Evolutionary conservation across 2,329 filamentous ascomycete genomes (phyloP).

Genomic region (Lecanoromycetidae sp.): DNA sequence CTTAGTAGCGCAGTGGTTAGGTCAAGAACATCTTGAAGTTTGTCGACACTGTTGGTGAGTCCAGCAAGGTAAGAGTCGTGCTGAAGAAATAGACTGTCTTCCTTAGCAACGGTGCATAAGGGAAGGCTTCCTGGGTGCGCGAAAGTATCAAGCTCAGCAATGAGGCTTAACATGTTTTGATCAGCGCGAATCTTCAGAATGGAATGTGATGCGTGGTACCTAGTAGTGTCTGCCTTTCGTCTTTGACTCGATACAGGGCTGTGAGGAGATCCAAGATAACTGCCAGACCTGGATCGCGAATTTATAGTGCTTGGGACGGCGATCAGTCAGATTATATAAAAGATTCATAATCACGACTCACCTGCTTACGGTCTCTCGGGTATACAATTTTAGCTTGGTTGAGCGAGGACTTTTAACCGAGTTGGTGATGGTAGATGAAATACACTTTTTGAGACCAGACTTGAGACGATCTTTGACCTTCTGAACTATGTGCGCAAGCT

Average conservation of each 20-base stretch:
- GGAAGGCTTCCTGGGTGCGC: neutral
- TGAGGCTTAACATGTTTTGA: conserved; percentile 3
- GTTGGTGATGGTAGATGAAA: neutral
- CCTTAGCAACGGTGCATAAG: conserved; percentile 1
- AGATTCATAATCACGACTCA: neutral
- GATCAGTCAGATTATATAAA: neutral
- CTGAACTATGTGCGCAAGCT: conserved; percentile 13
- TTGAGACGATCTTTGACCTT: conserved; percentile 13
- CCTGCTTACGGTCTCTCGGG: neutral
- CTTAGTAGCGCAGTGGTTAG: conserved; percentile 4
- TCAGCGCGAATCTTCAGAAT: neutral
- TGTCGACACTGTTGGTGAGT: conserved; percentile 1
- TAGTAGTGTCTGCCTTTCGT: neutral
- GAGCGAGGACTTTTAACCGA: neutral
- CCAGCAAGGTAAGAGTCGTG: conserved; percentile 2
- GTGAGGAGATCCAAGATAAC: neutral
- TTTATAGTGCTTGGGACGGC: neutral
- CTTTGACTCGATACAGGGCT: neutral
- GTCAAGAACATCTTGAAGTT: conserved; percentile 5
- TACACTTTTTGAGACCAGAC: conserved; percentile 1
- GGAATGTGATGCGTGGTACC: neutral
- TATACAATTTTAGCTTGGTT: neutral
- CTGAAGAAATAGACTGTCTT: conserved; percentile 13
- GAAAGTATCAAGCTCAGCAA: conserved; percentile 8
- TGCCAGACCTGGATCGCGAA: neutral